A percentile compares a stretch with the other conserved stretches of the same genome.
Conservation (phyloP, 129 eudicot species). For the Gnaphalium uliginosum region DNA sequence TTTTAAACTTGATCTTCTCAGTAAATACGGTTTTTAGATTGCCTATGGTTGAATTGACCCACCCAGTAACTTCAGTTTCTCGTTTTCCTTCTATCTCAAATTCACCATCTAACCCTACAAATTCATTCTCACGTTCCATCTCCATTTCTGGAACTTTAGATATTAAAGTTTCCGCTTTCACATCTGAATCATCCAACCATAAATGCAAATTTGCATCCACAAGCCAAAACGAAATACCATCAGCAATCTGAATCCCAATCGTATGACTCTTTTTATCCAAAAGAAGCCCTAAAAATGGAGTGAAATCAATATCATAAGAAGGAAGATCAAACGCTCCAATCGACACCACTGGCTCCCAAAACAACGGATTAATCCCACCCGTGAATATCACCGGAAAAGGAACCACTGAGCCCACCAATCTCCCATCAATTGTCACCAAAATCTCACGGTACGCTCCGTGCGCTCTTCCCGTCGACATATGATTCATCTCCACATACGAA, state of each 20-base stretch:
- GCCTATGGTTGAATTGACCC: slow-evolving; percentile 52
- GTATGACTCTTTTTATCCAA: slow-evolving; percentile 53
- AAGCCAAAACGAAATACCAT: slow-evolving; percentile 64
- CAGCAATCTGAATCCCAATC: slow-evolving; percentile 52
- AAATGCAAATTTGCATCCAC: slow-evolving; percentile 78
- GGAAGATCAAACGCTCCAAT: slow-evolving; percentile 84
- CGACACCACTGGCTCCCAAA: slow-evolving; percentile 77
- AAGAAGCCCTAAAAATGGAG: slow-evolving; percentile 61
- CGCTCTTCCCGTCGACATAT: slow-evolving; percentile 44
- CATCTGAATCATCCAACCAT: slow-evolving; percentile 51
- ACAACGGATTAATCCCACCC: slow-evolving; percentile 72
- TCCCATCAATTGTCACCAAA: slow-evolving; percentile 62
- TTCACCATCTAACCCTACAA: slow-evolving; percentile 46
- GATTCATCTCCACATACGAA: slow-evolving; percentile 44
- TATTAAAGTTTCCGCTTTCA: slow-evolving; percentile 38
- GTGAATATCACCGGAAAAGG: slow-evolving; percentile 80
- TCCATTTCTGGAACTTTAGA: slow-evolving; percentile 28
- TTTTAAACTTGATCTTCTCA: slow-evolving; percentile 45
- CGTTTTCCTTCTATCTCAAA: slow-evolving; percentile 52
- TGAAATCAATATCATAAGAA: slow-evolving; percentile 58
- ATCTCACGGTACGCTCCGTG: slow-evolving; percentile 72
- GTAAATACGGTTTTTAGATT: slow-evolving; percentile 40
- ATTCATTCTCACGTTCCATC: slow-evolving; percentile 23
- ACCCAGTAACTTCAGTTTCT: slow-evolving; percentile 38
- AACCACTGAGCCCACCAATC: slow-evolving; percentile 54